phyloP scores from a whole-genome alignment of 331 rosid genomes.

The Erythrophleum ivorense region DNA sequence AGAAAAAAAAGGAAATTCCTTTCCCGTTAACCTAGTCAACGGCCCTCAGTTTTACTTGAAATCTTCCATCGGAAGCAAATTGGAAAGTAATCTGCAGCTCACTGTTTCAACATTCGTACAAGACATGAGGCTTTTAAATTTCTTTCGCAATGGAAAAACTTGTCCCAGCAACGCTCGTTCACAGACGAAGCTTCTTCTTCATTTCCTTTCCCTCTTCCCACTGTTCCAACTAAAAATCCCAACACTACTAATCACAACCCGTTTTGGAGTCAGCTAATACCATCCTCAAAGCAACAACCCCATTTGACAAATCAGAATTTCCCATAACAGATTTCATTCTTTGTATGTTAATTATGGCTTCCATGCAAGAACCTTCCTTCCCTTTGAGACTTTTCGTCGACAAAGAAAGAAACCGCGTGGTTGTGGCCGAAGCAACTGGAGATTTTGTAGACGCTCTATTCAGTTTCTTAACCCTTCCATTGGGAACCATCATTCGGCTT shows the following conservation, averaged over 20 bases:
- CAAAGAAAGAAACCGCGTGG: slow-evolving; percentile 1
- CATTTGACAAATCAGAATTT: neutral
- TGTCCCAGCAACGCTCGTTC: neutral
- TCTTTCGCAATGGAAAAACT: too few species aligned
- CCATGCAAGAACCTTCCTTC: neutral
- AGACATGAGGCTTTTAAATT: too few species aligned
- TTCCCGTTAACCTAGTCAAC: too few species aligned
- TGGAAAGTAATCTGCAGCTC: too few species aligned
- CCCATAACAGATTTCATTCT: neutral
- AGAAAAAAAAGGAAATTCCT: too few species aligned
- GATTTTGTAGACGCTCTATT: slow-evolving; percentile 28
- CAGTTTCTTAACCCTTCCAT: slow-evolving; percentile 36
- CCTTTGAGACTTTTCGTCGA: slow-evolving; percentile 37
- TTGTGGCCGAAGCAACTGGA: slow-evolving; percentile 31
- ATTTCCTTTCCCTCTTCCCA: neutral
- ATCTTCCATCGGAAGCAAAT: too few species aligned
- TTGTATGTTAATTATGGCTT: slow-evolving; percentile 11
- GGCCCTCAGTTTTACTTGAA: too few species aligned
- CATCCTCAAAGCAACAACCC: too few species aligned
- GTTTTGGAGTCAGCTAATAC: too few species aligned
- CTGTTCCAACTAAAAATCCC: too few species aligned
- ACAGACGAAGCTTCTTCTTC: neutral
- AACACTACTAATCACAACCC: too few species aligned
- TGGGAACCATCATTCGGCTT: slow-evolving; percentile 28
- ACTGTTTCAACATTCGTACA: too few species aligned